Evolutionary conservation across 768 basidiomycete genomes (phyloP), one percentile per base, ranked within the genome.

Genomic region (Pleurotus tuoliensis): DNA sequence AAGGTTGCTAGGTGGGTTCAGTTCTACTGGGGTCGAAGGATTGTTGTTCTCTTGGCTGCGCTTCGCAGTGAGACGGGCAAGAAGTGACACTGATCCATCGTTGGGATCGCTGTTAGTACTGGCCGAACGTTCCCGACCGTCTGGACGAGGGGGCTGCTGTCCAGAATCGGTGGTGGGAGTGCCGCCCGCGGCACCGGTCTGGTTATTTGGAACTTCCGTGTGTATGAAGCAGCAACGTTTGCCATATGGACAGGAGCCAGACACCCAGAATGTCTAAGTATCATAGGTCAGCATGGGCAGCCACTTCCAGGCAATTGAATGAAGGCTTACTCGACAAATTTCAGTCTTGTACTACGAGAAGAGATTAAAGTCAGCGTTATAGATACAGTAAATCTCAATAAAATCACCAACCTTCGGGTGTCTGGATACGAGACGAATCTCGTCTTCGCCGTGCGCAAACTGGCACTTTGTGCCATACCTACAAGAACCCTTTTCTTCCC

Each of bases 151-250:
- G 34, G 82, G 83, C 38, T 84, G 76, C 24, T 77, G 71, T 24
- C 77, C 77, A 34, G 77, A 80, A 16, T 77, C 75, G 18, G 70
- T 59, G 8, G 63, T 57, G 11, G 74, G 65, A 39, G 73, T 69
- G 40, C 69, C 71, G 45, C 67, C 69, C 37, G 81, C 81, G 56
- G 82, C 81, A 45, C 81, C 73, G 16, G 76, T 74, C 24, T 82
- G 86, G n/a, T 81, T 76, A 45, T 78, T 76, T 15, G 91, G 89
- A 45, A 92, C 77, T 64, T 90, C 91, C 2, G 92, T 94, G 66
- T 94, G 92, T 64, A 94, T 94, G 80, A 94, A 94, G 74, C 92
- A 94, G 71, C 92, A 94, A 56, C 92, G 76, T 71, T 93, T 93
- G 53, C 93, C 92, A 62, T 94, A 94, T 0, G 92, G 92, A 67